Evolutionary conservation across 345 rosid species (phyloP).

Genomic region (Stellera chamaejasme): DNA sequence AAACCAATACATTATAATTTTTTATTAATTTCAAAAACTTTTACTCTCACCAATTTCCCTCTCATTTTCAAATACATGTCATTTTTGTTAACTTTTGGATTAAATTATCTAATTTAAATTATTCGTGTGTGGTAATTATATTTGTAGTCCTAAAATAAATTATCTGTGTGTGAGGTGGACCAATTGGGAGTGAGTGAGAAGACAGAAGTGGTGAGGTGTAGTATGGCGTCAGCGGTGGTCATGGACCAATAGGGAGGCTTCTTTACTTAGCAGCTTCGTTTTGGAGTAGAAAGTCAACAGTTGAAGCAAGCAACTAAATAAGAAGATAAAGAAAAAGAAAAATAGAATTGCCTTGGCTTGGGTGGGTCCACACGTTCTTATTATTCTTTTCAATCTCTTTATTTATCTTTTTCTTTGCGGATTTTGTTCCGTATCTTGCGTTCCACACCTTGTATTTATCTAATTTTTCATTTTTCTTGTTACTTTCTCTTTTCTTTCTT

Average conservation of each 20-base stretch:
- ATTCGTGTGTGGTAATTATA: neutral
- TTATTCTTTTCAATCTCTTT: neutral
- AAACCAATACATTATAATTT: too few species aligned
- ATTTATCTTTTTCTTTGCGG: neutral
- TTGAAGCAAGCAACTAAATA: slow-evolving; percentile 14
- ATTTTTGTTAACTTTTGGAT: too few species aligned
- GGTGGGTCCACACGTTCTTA: slow-evolving; percentile 50
- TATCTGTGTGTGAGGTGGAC: slow-evolving; percentile 8
- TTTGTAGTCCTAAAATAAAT: neutral
- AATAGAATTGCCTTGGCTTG: too few species aligned
- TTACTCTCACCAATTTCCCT: too few species aligned
- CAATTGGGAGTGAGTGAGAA: slow-evolving; percentile 13
- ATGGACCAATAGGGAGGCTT: slow-evolving; percentile 8
- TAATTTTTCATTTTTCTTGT: neutral
- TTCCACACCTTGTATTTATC: neutral
- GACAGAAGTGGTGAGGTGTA: slow-evolving; percentile 16
- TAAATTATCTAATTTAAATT: too few species aligned
- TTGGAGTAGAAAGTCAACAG: slow-evolving; percentile 41
- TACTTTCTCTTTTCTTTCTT: too few species aligned
- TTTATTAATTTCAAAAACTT: too few species aligned
- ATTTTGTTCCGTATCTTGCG: slow-evolving; percentile 20
- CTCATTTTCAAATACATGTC: too few species aligned
- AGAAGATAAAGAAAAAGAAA: too few species aligned
- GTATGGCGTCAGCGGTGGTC: slow-evolving; percentile 35
- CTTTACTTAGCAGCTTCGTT: slow-evolving; percentile 56